Base-by-base conservation (phyloP, 352 stramenopile species). In the Thalassiosira delicatula region DNA sequence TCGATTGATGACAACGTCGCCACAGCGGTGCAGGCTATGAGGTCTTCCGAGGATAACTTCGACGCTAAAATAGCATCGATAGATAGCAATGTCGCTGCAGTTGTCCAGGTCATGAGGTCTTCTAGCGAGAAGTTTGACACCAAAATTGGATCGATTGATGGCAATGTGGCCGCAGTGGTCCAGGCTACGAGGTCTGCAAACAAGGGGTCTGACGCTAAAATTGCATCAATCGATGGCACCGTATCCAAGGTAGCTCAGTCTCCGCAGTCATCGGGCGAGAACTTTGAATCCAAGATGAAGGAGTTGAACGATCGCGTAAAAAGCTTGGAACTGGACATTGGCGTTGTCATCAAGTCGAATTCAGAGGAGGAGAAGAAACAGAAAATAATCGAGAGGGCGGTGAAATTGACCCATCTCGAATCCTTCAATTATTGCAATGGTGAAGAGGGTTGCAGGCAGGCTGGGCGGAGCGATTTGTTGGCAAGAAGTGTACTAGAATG, bases 391-490 rank as follows among this genome's bases (percentile, higher is more conserved):
- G 57, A 66, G 57, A 46, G 27, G 44, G 57, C 56, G 27, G 29
- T 66, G 27, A 21, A 1, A 46, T 19, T 66, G 29, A 23, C 29
- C 2, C 27, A 66, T 21, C 27, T 66, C 23, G 25, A 37, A 3
- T 66, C 57, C 9, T 66, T 66, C 14, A 19, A 30, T 23, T 66
- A 66, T 32, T 66, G n/a, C n/a, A n/a, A n/a, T n/a, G n/a, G n/a
- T n/a, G n/a, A 4, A 37, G 54, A 32, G 8, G 35, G 35, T 32
- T 21, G 21, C 35, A 32, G 8, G 23, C 5, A 32, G 8, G 14
- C 2, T n/a, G 21, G 44, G 25, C 29, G 25, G 37, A 66, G 29
- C 21, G 57, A 66, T 30, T 66, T 46, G 57, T n/a, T n/a, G n/a
- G 57, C 29, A 30, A 44, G 44, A 66, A 19, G 5, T 27, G 57